Evolutionary conservation across 208 protist species (phyloP).

Genomic region (Acanthamoeba sp.): DNA sequence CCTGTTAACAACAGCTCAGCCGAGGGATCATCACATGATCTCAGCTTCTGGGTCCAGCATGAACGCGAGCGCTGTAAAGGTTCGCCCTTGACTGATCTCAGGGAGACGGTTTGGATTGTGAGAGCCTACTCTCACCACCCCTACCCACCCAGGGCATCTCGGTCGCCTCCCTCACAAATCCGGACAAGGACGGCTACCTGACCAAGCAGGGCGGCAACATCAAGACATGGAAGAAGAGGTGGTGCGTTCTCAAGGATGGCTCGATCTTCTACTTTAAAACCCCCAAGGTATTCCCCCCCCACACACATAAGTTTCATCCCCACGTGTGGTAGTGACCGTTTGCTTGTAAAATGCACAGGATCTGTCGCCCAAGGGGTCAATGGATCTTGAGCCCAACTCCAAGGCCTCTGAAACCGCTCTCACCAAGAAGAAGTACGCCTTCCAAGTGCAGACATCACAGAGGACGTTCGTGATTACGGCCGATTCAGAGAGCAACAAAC

Average conservation of each 20-base stretch:
- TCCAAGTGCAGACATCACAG: slow-evolving; percentile 20
- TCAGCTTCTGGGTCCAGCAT: too few species aligned
- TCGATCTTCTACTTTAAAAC: slow-evolving; percentile 53
- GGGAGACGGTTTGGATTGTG: too few species aligned
- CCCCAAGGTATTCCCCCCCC: too few species aligned
- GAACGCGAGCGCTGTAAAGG: too few species aligned
- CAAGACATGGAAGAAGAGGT: slow-evolving; percentile 63
- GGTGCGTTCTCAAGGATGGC: slow-evolving; percentile 38
- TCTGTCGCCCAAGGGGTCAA: slow-evolving; percentile 78
- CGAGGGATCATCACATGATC: too few species aligned
- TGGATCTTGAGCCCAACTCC: slow-evolving; percentile 81
- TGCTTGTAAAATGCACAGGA: neutral
- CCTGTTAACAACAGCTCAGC: too few species aligned
- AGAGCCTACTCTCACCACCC: too few species aligned
- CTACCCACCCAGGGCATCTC: neutral
- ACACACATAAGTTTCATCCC: too few species aligned
- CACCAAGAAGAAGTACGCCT: slow-evolving; percentile 79
- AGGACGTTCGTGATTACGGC: slow-evolving; percentile 43
- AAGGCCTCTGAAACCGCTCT: slow-evolving; percentile 76
- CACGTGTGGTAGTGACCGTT: too few species aligned
- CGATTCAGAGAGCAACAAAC: neutral
- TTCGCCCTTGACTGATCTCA: too few species aligned
- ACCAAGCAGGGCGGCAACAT: slow-evolving; percentile 48
- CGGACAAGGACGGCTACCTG: slow-evolving; percentile 63
- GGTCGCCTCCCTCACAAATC: slow-evolving; percentile 14